phyloP scores from a whole-genome alignment of 129 eudicot genomes.

The Dittrichia graveolens region DNA sequence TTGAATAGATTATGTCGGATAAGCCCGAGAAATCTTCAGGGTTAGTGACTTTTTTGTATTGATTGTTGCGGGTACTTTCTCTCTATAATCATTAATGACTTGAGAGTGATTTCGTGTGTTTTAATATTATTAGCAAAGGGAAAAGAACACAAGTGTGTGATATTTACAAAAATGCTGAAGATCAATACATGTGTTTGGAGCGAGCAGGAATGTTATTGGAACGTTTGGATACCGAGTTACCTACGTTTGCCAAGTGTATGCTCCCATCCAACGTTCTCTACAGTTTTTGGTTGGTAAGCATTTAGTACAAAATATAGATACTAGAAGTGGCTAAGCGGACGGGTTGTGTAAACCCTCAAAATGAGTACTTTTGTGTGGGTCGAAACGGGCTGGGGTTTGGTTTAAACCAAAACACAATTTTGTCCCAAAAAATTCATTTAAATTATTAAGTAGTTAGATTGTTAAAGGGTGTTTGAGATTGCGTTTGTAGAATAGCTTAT shows the following conservation, averaged over 20 bases:
- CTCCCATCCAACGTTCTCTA: constrained; percentile 3
- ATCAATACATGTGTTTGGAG: constrained; percentile 30
- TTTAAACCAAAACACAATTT: not conserved
- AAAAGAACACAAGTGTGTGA: constrained; percentile 20
- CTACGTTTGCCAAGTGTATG: constrained; percentile 9
- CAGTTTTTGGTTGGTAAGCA: constrained; percentile 11
- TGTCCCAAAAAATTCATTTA: too few species aligned
- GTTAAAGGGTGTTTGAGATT: too few species aligned
- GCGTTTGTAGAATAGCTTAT: too few species aligned
- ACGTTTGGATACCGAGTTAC: constrained; percentile 14
- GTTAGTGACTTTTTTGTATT: not conserved
- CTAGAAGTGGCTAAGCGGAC: not conserved
- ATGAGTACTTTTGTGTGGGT: too few species aligned
- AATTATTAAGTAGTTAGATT: too few species aligned
- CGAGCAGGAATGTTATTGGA: constrained; percentile 20
- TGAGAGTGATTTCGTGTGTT: not conserved
- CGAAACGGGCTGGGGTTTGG: not conserved
- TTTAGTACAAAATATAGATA: not conserved
- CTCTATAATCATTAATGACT: constrained; percentile 1
- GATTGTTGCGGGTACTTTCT: not conserved
- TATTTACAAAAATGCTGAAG: constrained; percentile 24
- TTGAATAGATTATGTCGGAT: not conserved
- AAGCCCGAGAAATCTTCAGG: constrained; percentile 2
- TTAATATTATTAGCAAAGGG: constrained; percentile 7
- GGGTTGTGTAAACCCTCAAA: not conserved